A percentile compares a stretch with the other conserved stretches of the same genome.
phyloP scores from a whole-genome alignment of 2,329 filamentous ascomycete genomes.

The Ophiostoma pallidulum region DNA sequence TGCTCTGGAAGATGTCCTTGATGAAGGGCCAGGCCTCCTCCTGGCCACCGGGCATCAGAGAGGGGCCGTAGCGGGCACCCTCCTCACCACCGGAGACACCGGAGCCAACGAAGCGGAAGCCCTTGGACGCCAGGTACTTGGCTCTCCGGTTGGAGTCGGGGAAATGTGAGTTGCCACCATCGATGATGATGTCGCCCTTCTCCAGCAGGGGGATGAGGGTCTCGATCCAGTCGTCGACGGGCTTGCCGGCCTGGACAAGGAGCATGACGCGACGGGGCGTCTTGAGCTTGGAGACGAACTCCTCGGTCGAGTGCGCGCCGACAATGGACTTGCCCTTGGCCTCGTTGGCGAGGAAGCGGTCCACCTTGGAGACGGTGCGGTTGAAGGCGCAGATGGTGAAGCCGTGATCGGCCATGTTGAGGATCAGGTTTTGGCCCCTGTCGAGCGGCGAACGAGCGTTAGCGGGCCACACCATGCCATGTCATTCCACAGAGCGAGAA shows the following conservation, averaged over 20 bases:
- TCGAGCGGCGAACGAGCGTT: not conserved
- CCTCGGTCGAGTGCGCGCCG: slow-evolving; percentile 85
- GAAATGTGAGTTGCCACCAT: slow-evolving; percentile 98
- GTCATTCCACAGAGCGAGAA: too few species aligned
- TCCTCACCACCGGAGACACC: slow-evolving; percentile 99
- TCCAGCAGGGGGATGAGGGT: slow-evolving; percentile 76
- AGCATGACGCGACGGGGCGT: slow-evolving; percentile 95
- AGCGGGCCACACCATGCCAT: not conserved
- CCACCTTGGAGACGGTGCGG: slow-evolving; percentile 97
- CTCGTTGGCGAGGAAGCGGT: slow-evolving; percentile 84
- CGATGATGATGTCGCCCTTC: slow-evolving; percentile 94
- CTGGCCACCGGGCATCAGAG: slow-evolving; percentile 97
- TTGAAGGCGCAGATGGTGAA: slow-evolving; percentile 99
- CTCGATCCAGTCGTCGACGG: slow-evolving; percentile 98
- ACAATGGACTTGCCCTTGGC: slow-evolving; percentile 93
- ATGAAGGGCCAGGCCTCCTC: slow-evolving; percentile 96
- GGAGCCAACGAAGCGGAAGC: slow-evolving; percentile 88
- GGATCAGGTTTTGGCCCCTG: slow-evolving; percentile 75
- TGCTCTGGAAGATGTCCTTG: slow-evolving; percentile 98
- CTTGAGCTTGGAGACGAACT: slow-evolving; percentile 96
- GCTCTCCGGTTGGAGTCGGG: slow-evolving; percentile 97
- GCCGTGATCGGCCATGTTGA: slow-evolving; percentile 82
- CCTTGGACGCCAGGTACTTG: slow-evolving; percentile 76
- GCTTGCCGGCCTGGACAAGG: slow-evolving; percentile 95
- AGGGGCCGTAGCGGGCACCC: slow-evolving; percentile 94